Evolutionary conservation across 345 rosid genomes (phyloP).

Genomic region (Raphanus raphanistrum): DNA sequence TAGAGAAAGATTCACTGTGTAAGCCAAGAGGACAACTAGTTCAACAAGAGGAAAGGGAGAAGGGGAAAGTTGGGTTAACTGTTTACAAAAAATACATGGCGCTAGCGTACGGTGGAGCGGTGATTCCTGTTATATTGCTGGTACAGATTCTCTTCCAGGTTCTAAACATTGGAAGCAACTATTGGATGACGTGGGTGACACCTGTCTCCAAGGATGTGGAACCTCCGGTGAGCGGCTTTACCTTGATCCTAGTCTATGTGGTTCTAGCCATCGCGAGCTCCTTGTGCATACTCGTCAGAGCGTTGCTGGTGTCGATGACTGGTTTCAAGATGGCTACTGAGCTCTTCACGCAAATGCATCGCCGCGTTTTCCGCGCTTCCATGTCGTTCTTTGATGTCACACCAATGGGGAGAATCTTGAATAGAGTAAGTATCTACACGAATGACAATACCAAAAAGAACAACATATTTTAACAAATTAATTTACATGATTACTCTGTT

Average conservation of each 20-base stretch:
- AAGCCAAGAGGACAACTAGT: constrained; percentile 65
- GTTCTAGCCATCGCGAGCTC: constrained; percentile 57
- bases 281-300: constrained; percentile 51
- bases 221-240: constrained; percentile 44
- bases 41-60: constrained; percentile 89
- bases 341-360: constrained; percentile 66
- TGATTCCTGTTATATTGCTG: constrained; percentile 59
- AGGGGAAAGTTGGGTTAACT: constrained; percentile 68
- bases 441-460: neutral
- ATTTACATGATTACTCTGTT: neutral
- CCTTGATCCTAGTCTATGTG: constrained; percentile 54
- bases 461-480: neutral
- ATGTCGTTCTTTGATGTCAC: constrained; percentile 84
- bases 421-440: constrained; percentile 45
- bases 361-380: constrained; percentile 69
- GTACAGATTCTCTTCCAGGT: constrained; percentile 57
- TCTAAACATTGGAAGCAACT: constrained; percentile 71
- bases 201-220: constrained; percentile 54
- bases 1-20: constrained; percentile 33
- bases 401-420: constrained; percentile 65
- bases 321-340: constrained; percentile 63
- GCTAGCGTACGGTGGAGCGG: constrained; percentile 62
- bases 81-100: constrained; percentile 74
- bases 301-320: constrained; percentile 48
- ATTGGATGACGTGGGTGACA: constrained; percentile 84